A percentile compares a stretch with the other conserved stretches of the same genome.
Evolutionary conservation across 2,329 filamentous ascomycete species (phyloP).

Genomic region (Aspergillus pseudoglaucus): DNA sequence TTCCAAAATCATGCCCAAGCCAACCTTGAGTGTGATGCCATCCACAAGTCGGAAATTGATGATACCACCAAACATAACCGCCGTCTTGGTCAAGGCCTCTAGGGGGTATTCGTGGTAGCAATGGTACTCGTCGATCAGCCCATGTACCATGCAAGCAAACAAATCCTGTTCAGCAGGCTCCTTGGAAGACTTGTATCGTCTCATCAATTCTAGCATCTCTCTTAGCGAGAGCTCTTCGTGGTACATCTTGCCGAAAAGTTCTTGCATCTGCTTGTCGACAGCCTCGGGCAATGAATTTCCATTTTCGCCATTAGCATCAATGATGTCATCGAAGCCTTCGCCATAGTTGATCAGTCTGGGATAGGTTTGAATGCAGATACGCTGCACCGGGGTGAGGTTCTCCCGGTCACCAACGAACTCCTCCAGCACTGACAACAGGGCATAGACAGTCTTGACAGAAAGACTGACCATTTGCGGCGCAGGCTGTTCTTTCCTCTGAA

Average conservation of each 20-base stretch:
- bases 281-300: slow-evolving; percentile 73
- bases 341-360: slow-evolving; percentile 95
- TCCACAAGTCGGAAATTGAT: slow-evolving; percentile 91
- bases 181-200: slow-evolving; percentile 79
- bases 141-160: slow-evolving; percentile 98
- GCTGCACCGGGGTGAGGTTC: slow-evolving; percentile 73
- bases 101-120: slow-evolving; percentile 94
- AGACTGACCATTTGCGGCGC: slow-evolving; percentile 66
- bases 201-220: slow-evolving; percentile 75
- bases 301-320: slow-evolving; percentile 73
- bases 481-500: slow-evolving; percentile 63
- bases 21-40: slow-evolving; percentile 83
- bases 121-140: slow-evolving; percentile 92
- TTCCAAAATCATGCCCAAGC: slow-evolving; percentile 96
- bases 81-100: slow-evolving; percentile 91
- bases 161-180: slow-evolving; percentile 84
- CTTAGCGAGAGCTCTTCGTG: slow-evolving; percentile 80
- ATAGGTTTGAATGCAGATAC: slow-evolving; percentile 84
- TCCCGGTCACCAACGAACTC: slow-evolving; percentile 55
- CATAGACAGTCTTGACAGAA: slow-evolving; percentile 76
- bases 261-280: slow-evolving; percentile 89
- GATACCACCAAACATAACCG: slow-evolving; percentile 92
- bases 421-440: slow-evolving; percentile 71
- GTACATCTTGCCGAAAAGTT: slow-evolving; percentile 98
- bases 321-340: slow-evolving; percentile 83